Evolutionary conservation across 257 asterid genomes (phyloP).

Genomic region (Capsicum rhomboideum): DNA sequence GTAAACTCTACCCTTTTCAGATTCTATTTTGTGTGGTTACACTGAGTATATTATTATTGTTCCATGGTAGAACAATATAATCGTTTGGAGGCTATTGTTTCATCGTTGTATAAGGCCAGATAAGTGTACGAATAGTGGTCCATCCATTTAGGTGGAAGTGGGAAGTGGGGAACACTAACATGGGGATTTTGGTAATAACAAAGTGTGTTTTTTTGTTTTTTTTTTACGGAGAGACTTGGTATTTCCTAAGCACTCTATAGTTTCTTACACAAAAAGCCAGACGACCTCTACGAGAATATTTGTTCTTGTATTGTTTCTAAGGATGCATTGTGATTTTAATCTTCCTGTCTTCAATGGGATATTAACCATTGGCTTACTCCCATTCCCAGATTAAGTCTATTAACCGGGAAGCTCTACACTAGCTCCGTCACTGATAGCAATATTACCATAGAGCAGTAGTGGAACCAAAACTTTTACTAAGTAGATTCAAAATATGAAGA

Average conservation of each 20-base stretch:
- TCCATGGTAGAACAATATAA: background rate
- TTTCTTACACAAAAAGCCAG: background rate
- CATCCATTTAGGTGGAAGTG: background rate
- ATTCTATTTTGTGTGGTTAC: too few relatives aligned
- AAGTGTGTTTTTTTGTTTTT: background rate
- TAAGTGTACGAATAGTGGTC: background rate
- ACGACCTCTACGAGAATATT: constrained; percentile 3
- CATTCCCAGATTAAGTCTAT: background rate
- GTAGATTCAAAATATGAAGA: too few relatives aligned
- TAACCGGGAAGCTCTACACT: background rate
- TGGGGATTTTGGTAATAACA: background rate
- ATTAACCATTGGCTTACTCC: background rate
- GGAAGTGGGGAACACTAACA: background rate
- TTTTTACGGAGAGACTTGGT: background rate
- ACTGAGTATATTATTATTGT: background rate
- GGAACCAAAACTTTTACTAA: too few relatives aligned
- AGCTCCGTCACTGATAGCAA: background rate
- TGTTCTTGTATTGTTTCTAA: constrained; percentile 1
- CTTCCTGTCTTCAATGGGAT: background rate
- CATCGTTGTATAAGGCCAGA: background rate
- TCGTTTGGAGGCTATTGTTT: background rate
- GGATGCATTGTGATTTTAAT: background rate
- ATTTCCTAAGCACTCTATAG: background rate
- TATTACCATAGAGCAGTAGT: too few relatives aligned
- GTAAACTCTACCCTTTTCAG: too few relatives aligned